Evolutionary conservation across 768 basidiomycete genomes (phyloP).

Genomic region (Lactarius sanguifluus): DNA sequence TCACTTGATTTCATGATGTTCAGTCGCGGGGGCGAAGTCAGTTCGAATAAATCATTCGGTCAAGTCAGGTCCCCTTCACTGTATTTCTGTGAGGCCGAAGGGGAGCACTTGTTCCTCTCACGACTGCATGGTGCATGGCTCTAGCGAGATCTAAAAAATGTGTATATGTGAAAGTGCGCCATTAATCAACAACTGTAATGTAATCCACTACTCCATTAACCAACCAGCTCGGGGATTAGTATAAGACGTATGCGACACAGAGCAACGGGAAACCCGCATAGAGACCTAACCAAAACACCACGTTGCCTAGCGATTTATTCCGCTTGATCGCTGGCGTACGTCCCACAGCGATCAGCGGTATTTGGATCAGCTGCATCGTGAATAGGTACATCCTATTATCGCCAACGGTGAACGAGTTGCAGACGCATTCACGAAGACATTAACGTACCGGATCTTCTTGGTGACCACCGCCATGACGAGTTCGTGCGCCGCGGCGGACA

Average conservation of each 20-base stretch:
- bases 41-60: no score
- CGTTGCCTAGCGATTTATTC: slow-evolving; percentile 78
- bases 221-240: slow-evolving; percentile 37
- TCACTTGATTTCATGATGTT: not conserved
- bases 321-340: slow-evolving; percentile 73
- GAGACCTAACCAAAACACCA: slow-evolving; percentile 93
- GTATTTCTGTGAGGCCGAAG: no score
- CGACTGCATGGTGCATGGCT: no score
- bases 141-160: not conserved
- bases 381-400: slow-evolving; percentile 78
- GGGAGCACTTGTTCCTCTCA: no score
- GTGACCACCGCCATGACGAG: slow-evolving; percentile 96
- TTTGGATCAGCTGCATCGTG: slow-evolving; percentile 72
- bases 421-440: not conserved
- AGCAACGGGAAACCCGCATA: slow-evolving; percentile 92
- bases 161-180: not conserved
- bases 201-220: not conserved
- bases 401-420: not conserved
- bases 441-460: slow-evolving; percentile 75
- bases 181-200: not conserved
- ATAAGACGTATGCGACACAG: slow-evolving; percentile 71
- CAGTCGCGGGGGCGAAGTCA: no score
- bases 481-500: slow-evolving; percentile 90
- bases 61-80: no score
- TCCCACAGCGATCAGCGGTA: slow-evolving; percentile 85